phyloP scores from a whole-genome alignment of 2,329 filamentous ascomycete species.

The Nemania serpens region DNA sequence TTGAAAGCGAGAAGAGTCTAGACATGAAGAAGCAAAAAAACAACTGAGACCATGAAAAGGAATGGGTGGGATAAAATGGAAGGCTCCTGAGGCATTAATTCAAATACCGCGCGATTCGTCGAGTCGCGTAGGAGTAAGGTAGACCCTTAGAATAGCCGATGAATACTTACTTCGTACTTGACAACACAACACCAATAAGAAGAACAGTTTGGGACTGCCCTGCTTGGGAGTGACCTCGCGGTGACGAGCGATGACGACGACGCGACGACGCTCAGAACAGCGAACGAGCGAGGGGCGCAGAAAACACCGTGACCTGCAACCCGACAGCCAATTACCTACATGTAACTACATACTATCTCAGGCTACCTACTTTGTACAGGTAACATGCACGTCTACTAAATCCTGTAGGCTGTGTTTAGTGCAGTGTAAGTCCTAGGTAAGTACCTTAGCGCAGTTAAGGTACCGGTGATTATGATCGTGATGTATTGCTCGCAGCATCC shows the following conservation, averaged over 20 bases:
- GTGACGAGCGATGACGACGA: slow-evolving; percentile 27
- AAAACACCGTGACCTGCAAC: too few species aligned
- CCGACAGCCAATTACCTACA: too few species aligned
- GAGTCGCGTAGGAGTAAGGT: too few species aligned
- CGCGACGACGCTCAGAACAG: slow-evolving; percentile 13
- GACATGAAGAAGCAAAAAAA: background rate
- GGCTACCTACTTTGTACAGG: too few species aligned
- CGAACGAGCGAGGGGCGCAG: slow-evolving; percentile 11
- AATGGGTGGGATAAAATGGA: background rate
- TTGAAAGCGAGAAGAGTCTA: background rate
- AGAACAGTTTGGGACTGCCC: background rate
- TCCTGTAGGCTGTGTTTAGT: too few species aligned
- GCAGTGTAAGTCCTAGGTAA: too few species aligned
- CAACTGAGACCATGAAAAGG: background rate
- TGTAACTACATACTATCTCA: too few species aligned
- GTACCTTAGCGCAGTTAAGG: too few species aligned
- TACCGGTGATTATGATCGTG: slow-evolving; percentile 25
- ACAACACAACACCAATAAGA: too few species aligned
- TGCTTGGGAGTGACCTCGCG: slow-evolving; percentile 12
- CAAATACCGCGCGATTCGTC: background rate
- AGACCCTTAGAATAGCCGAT: too few species aligned
- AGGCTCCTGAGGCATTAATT: slow-evolving; percentile 8
- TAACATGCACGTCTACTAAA: too few species aligned
- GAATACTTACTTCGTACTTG: too few species aligned
- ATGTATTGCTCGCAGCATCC: slow-evolving; percentile 30